Conservation (phyloP, 176 grass and related monocot species). For the Neostapfia colusana region DNA sequence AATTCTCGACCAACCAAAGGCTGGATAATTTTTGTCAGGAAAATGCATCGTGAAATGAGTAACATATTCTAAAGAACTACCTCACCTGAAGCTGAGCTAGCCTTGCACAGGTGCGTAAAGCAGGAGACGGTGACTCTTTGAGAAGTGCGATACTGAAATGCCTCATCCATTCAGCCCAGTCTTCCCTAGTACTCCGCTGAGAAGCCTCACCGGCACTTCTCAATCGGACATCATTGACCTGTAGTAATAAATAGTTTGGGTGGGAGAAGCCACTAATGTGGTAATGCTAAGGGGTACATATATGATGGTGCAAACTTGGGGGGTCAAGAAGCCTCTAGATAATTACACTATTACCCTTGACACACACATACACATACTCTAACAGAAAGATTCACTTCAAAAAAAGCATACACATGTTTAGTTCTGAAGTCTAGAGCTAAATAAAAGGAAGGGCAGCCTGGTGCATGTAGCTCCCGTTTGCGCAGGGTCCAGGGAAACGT, state of each 20-base stretch:
- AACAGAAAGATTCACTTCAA: too few species aligned
- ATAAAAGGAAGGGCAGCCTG: too few species aligned
- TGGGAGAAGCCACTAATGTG: too few species aligned
- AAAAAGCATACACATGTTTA: too few species aligned
- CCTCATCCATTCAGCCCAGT: conserved; percentile 99
- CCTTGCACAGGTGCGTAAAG: conserved; percentile 89
- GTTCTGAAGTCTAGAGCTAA: too few species aligned
- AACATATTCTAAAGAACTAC: conserved; percentile 36
- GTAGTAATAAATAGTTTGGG: conserved; percentile 36
- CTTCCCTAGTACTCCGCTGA: conserved; percentile 96
- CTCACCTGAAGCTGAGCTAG: conserved; percentile 91
- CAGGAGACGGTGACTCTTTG: conserved; percentile 96
- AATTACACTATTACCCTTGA: too few species aligned
- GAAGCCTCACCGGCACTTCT: conserved; percentile 94
- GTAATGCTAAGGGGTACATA: too few species aligned
- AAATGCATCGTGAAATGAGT: conserved; percentile 39
- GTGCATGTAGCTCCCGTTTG: too few species aligned
- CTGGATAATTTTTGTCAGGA: conserved; percentile 69
- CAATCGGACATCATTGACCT: conserved; percentile 89
- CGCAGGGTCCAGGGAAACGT: too few species aligned
- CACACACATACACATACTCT: too few species aligned
- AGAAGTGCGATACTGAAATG: conserved; percentile 99
- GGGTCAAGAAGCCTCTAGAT: too few species aligned
- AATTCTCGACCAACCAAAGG: conserved; percentile 91
- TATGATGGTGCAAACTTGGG: too few species aligned